Conservation (phyloP, 2,329 filamentous ascomycete species). For the Colletotrichum tamarilloi region DNA sequence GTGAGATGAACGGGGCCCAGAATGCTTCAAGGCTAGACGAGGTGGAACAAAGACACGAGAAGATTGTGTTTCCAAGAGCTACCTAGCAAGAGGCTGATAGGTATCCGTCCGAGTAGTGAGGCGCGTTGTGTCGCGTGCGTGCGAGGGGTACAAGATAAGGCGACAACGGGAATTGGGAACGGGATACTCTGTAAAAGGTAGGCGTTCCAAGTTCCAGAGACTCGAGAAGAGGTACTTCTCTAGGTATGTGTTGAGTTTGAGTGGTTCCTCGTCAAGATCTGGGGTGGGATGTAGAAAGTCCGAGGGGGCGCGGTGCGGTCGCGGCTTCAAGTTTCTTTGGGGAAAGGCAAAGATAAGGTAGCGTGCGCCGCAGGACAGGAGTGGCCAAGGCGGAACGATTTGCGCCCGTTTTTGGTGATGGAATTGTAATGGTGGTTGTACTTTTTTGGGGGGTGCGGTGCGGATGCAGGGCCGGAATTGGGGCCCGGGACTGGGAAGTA, state of each 20-base stretch:
- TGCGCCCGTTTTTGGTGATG: slow-evolving; percentile 37
- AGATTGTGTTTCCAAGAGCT: slow-evolving; percentile 7
- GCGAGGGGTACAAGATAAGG: slow-evolving; percentile 28
- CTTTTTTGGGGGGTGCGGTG: background rate
- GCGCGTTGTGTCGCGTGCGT: slow-evolving; percentile 9
- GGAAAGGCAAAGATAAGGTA: slow-evolving; percentile 28
- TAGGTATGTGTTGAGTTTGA: background rate
- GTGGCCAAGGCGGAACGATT: slow-evolving; percentile 32
- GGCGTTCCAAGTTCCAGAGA: too few species aligned
- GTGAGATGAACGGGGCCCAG: slow-evolving; percentile 16
- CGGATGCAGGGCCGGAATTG: slow-evolving; percentile 28
- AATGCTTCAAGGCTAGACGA: slow-evolving; percentile 1
- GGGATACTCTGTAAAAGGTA: background rate
- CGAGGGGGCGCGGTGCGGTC: slow-evolving; percentile 12
- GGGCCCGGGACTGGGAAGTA: slow-evolving; percentile 26
- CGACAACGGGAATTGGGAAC: slow-evolving; percentile 10
- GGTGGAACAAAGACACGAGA: slow-evolving; percentile 23
- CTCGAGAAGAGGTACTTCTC: too few species aligned
- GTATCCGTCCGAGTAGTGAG: background rate
- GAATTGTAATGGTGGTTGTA: slow-evolving; percentile 24
- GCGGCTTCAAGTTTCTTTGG: background rate
- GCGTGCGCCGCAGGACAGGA: slow-evolving; percentile 26
- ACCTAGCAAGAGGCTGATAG: background rate
- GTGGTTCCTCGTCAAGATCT: slow-evolving; percentile 8
- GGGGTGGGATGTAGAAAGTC: slow-evolving; percentile 19